phyloP scores from a whole-genome alignment of 441 rosid genomes.

The Macaranga tanarius region DNA sequence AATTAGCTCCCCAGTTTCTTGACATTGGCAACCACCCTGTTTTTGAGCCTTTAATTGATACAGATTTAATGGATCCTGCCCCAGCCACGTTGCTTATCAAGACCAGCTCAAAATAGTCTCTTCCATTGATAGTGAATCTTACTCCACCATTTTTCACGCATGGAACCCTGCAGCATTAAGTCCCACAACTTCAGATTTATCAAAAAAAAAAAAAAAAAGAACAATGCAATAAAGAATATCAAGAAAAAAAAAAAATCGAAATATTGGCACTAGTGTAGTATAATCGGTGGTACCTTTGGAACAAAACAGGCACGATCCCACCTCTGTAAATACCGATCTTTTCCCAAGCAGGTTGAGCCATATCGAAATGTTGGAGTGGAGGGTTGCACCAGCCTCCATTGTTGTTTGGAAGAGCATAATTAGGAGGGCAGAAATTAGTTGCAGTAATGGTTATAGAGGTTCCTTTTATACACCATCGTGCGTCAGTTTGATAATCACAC shows the following conservation, averaged over 20 bases:
- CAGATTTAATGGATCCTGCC: constrained; percentile 52
- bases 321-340: constrained; percentile 60
- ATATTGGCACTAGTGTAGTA: neutral
- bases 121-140: constrained; percentile 65
- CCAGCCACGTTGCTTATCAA: constrained; percentile 58
- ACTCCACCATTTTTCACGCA: constrained; percentile 68
- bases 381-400: constrained; percentile 71
- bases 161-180: constrained; percentile 45
- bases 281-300: constrained; percentile 36
- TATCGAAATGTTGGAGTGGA: constrained; percentile 57
- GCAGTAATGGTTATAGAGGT: constrained; percentile 52
- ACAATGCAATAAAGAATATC: neutral
- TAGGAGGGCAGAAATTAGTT: constrained; percentile 73
- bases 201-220: neutral
- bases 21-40: constrained; percentile 61
- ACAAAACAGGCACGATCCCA: constrained; percentile 55
- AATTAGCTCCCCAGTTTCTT: constrained; percentile 70
- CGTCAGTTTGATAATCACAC: constrained; percentile 47
- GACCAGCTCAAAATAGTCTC: constrained; percentile 63
- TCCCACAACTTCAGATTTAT: neutral
- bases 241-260: neutral
- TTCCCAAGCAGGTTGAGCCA: constrained; percentile 55
- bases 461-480: constrained; percentile 60
- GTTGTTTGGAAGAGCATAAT: constrained; percentile 54
- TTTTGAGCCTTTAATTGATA: constrained; percentile 51